Evolutionary conservation across 495 filamentous ascomycete species (phyloP).

Genomic region (Hypomontagnella monticulosa): DNA sequence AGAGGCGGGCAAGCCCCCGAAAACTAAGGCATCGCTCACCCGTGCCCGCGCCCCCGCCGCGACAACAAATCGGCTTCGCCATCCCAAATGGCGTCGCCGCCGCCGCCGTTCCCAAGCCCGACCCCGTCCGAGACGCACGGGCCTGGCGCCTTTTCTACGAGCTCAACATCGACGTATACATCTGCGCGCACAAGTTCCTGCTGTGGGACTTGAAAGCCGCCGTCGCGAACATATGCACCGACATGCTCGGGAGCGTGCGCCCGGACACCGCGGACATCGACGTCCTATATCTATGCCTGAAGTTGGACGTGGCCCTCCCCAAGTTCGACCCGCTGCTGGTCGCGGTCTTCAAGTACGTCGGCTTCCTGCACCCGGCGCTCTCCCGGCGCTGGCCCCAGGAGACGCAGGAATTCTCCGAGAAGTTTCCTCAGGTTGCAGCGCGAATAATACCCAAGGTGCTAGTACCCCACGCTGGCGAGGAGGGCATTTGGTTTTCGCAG

Average conservation of each 20-base stretch:
- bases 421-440: constrained; percentile 52
- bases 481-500: too few species aligned
- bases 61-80: too few species aligned
- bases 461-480: too few species aligned
- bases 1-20: too few species aligned
- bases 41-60: too few species aligned
- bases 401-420: constrained; percentile 48
- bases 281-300: constrained; percentile 52
- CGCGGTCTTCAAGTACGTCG: constrained; percentile 58
- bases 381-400: constrained; percentile 49
- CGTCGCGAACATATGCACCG: constrained; percentile 50
- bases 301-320: constrained; percentile 52
- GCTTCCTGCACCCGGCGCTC: constrained; percentile 52
- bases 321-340: constrained; percentile 51
- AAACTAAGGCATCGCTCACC: too few species aligned
- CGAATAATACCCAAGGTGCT: too few species aligned
- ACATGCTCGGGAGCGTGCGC: constrained; percentile 59
- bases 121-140: constrained; percentile 52
- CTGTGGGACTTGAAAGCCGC: constrained; percentile 55
- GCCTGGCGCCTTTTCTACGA: constrained; percentile 58
- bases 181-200: constrained; percentile 56
- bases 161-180: constrained; percentile 57
- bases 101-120: constrained; percentile 46
- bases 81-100: too few species aligned
- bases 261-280: constrained; percentile 51